These are phyloP conservation scores for Daldinia eschscholtzii DNA, from an alignment of 2,329 filamentous ascomycete species.

Conservation along the genomic window DNA sequence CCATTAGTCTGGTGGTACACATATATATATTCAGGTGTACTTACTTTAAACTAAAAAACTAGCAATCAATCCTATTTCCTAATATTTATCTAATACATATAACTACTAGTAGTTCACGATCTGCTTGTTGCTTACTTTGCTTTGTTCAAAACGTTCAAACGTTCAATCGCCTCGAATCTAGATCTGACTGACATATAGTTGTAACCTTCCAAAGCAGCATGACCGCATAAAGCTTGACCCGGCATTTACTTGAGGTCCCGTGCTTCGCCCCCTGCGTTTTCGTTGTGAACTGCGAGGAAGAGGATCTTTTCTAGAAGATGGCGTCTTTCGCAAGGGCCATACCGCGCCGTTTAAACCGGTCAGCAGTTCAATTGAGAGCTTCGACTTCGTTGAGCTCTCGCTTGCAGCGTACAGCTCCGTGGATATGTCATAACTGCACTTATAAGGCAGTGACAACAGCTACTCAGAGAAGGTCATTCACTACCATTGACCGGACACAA, in stretches of 20 bases:
- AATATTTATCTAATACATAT: slow-evolving; percentile 11
- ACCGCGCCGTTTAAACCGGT: slow-evolving; percentile 50
- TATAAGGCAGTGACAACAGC: slow-evolving; percentile 30
- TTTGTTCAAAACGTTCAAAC: neutral
- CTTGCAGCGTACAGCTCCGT: slow-evolving; percentile 32
- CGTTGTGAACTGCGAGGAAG: slow-evolving; percentile 17
- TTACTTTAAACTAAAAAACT: neutral
- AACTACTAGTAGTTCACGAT: neutral
- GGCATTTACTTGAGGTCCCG: slow-evolving; percentile 17
- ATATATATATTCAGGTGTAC: neutral
- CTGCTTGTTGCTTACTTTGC: slow-evolving; percentile 1
- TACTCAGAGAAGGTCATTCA: slow-evolving; percentile 38
- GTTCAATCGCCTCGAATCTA: slow-evolving; percentile 19
- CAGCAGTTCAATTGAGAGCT: slow-evolving; percentile 47
- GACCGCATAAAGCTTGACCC: slow-evolving; percentile 31
- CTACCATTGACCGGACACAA: slow-evolving; percentile 29
- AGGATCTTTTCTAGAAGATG: slow-evolving; percentile 40
- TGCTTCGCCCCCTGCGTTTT: slow-evolving; percentile 3
- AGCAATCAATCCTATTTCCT: slow-evolving; percentile 1
- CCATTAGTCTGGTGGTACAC: neutral
- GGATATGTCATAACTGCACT: slow-evolving; percentile 44
- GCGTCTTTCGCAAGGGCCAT: slow-evolving; percentile 46
- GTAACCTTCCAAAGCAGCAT: slow-evolving; percentile 26
- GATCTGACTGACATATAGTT: slow-evolving; percentile 10
- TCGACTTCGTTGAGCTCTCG: slow-evolving; percentile 41